A percentile compares a stretch with the other conserved stretches of the same genome.
These are phyloP conservation scores for Linnemannia schmuckeri DNA, from an alignment of 192 early-diverging fungal genomes.

Conservation along the genomic window DNA sequence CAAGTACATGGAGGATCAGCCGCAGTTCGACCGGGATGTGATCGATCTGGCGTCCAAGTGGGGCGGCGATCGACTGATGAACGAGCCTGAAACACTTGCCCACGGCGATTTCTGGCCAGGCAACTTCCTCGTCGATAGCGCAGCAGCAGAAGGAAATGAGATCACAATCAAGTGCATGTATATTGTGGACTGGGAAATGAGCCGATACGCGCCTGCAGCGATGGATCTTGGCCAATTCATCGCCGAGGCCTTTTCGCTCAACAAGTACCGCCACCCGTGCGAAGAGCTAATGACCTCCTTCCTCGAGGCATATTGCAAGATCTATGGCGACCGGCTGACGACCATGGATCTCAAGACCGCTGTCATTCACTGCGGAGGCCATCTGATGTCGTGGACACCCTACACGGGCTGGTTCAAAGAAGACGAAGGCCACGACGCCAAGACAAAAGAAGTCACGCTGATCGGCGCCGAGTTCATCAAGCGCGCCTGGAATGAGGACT, in stretches of 20 bases:
- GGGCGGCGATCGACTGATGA: slow-evolving; percentile 46
- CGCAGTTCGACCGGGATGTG: slow-evolving; percentile 30
- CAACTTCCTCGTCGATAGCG: slow-evolving; percentile 42
- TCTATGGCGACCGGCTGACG: slow-evolving; percentile 32
- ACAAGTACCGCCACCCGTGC: slow-evolving; percentile 55
- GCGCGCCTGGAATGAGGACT: slow-evolving; percentile 56
- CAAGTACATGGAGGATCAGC: slow-evolving; percentile 35
- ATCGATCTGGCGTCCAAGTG: slow-evolving; percentile 45
- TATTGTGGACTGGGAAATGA: slow-evolving; percentile 58
- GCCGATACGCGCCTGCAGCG: slow-evolving; percentile 48
- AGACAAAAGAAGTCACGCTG: slow-evolving; percentile 26
- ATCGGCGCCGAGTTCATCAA: slow-evolving; percentile 52
- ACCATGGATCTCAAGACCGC: slow-evolving; percentile 44
- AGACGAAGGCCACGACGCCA: slow-evolving; percentile 36
- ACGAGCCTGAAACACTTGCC: slow-evolving; percentile 53
- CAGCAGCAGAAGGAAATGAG: slow-evolving; percentile 24
- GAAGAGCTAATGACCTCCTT: slow-evolving; percentile 44
- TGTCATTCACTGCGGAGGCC: slow-evolving; percentile 53
- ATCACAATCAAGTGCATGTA: slow-evolving; percentile 37
- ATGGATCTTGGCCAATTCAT: slow-evolving; percentile 58
- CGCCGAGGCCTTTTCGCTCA: slow-evolving; percentile 44
- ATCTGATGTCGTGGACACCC: slow-evolving; percentile 54
- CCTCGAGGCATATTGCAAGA: slow-evolving; percentile 42
- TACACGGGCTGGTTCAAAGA: slow-evolving; percentile 51
- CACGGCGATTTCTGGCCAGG: slow-evolving; percentile 58